Conservation (phyloP, 192 early-diverging fungal species). For the Chytriomyces sp. region DNA sequence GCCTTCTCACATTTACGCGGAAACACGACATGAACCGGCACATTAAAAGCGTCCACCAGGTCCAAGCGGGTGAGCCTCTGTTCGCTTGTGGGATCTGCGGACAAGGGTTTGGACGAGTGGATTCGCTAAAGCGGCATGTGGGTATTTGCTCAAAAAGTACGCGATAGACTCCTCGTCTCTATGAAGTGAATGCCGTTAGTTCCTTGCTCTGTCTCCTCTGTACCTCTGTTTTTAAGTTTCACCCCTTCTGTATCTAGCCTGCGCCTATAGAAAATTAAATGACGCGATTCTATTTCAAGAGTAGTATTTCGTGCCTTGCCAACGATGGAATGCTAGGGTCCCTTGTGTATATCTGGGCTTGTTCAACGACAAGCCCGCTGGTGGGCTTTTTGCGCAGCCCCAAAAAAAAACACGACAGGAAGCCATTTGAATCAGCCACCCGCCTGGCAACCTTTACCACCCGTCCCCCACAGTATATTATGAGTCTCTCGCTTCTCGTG, state of each 20-base stretch:
- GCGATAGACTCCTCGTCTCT: neutral
- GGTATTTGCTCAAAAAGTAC: neutral
- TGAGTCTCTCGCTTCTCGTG: neutral
- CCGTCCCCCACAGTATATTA: neutral
- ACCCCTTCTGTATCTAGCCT: neutral
- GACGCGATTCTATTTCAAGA: neutral
- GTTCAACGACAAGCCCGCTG: no score
- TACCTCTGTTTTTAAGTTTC: neutral
- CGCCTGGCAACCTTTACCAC: neutral
- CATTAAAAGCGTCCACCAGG: neutral
- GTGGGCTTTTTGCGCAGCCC: no score
- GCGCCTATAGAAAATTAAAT: neutral
- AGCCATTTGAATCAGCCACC: neutral
- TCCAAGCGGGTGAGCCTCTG: neutral
- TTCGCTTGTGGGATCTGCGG: neutral
- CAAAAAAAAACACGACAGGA: no score
- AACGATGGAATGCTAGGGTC: no score
- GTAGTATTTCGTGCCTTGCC: neutral
- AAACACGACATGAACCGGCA: slow-evolving; percentile 12
- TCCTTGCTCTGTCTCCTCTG: neutral
- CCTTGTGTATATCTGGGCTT: no score
- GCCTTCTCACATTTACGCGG: neutral
- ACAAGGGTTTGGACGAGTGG: slow-evolving; percentile 16
- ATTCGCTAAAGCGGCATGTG: slow-evolving; percentile 10
- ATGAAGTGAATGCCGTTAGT: neutral